Percentiles rank a stretch among this genome's conserved stretches.
Conservation (phyloP, 2,329 filamentous ascomycete species). For the Cadophora gregata region DNA sequence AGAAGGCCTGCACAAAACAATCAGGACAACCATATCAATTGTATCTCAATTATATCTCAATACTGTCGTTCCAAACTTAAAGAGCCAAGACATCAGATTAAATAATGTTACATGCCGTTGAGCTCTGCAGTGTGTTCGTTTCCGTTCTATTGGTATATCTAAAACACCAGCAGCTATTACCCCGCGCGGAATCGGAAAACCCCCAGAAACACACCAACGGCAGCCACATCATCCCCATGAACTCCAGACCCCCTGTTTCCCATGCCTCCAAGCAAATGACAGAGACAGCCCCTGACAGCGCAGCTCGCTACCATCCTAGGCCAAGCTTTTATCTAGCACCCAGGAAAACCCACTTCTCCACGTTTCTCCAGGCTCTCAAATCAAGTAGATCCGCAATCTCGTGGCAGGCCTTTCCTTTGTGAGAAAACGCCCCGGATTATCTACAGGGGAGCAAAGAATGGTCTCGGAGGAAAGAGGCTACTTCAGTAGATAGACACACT, state of each 20-base stretch:
- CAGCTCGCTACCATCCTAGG: neutral
- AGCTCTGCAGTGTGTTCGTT: neutral
- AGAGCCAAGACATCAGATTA: neutral
- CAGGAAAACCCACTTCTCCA: conserved; percentile 5
- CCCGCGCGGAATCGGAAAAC: conserved; percentile 14
- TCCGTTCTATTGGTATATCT: neutral
- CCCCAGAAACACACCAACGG: neutral
- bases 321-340: neutral
- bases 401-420: neutral
- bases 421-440: neutral
- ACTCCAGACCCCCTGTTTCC: neutral
- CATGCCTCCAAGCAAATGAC: neutral
- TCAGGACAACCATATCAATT: too few relatives aligned
- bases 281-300: neutral
- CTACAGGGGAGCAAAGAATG: neutral
- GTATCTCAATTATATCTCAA: too few relatives aligned
- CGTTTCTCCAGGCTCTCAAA: conserved; percentile 6
- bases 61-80: neutral
- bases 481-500: neutral
- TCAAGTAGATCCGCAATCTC: neutral
- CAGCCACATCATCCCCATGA: neutral
- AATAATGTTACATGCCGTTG: neutral
- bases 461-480: neutral
- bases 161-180: conserved; percentile 19
- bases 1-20: too few relatives aligned